Evolutionary conservation across 2,329 filamentous ascomycete genomes (phyloP).

Genomic region (Cladosporium phlei): DNA sequence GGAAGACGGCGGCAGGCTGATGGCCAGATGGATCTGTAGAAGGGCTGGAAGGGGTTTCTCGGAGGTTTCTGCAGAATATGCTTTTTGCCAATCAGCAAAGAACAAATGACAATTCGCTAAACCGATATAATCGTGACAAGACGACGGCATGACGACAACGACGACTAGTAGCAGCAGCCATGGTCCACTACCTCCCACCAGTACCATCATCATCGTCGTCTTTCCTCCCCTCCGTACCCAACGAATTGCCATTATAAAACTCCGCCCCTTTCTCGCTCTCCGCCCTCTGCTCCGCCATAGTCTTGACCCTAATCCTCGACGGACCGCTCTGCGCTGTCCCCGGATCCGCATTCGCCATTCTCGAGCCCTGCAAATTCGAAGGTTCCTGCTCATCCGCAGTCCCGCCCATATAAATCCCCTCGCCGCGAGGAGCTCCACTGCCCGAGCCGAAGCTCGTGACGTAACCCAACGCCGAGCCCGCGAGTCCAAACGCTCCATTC

Average conservation of each 20-base stretch:
- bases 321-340: constrained; percentile 12
- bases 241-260: constrained; percentile 88
- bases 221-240: constrained; percentile 50
- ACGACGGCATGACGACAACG: too few species aligned
- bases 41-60: neutral
- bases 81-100: neutral
- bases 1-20: neutral
- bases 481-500: constrained; percentile 31
- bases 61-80: neutral
- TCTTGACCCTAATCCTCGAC: constrained; percentile 38
- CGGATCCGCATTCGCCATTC: constrained; percentile 17
- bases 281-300: constrained; percentile 42
- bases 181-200: constrained; percentile 16
- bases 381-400: constrained; percentile 21
- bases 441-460: constrained; percentile 18
- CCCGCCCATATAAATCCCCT: constrained; percentile 24
- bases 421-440: neutral
- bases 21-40: neutral
- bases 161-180: neutral
- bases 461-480: constrained; percentile 31
- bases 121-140: too few species aligned
- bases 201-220: constrained; percentile 51
- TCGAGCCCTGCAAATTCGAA: constrained; percentile 21
- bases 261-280: constrained; percentile 44
- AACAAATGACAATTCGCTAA: too few species aligned